Evolutionary conservation across 768 basidiomycete genomes (phyloP), one percentile per base, ranked within the genome.

Genomic region (Trametes punicea): DNA sequence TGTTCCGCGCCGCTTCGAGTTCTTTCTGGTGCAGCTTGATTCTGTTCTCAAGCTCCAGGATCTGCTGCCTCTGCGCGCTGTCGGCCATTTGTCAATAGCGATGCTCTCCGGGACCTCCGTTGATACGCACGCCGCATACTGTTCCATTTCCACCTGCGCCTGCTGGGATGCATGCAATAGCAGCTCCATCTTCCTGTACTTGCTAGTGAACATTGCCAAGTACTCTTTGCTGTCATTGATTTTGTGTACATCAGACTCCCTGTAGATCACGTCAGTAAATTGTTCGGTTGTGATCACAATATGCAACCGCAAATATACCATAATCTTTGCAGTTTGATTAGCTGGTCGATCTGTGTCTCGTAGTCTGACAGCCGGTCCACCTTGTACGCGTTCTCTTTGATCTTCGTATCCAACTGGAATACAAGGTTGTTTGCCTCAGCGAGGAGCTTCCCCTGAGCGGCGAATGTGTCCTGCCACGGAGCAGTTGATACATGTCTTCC

Each of bases 331-430:
- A 88, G 80, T 53, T 84, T 82, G 39, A 86, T 74, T 57, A 91
- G 80, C 64, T 93, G 89, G 49, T 90, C 86, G 41, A 96, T 91
- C 62, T 90, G 87, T n/a, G 74, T 75, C 67, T 97, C 93, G 62
- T 94, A 96, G 68, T 96, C 92, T 46, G 77, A 74, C 39, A 96
- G 74, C 16, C 88, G 81, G 57, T 86, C 83, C 11, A 96, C 81
- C 66, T 94, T 94, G 64, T 89, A 89, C 56, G 85, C 81, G 42
- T 79, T 85, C 69, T 90, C 90, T 63, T 90, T 88, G 61, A 80
- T 77, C 63, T 85, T 80, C 18, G 90, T 93, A 67, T 87, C 75
- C 27, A 96, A 73, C 49, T 81, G 77, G 64, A 88, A 89, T 1
- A 90, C 82, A 23, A 86, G 77, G 49, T 79, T 74, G n/a, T 74